Base-by-base conservation (phyloP, 2,329 filamentous ascomycete species). In the Karstenula rhodostoma region DNA sequence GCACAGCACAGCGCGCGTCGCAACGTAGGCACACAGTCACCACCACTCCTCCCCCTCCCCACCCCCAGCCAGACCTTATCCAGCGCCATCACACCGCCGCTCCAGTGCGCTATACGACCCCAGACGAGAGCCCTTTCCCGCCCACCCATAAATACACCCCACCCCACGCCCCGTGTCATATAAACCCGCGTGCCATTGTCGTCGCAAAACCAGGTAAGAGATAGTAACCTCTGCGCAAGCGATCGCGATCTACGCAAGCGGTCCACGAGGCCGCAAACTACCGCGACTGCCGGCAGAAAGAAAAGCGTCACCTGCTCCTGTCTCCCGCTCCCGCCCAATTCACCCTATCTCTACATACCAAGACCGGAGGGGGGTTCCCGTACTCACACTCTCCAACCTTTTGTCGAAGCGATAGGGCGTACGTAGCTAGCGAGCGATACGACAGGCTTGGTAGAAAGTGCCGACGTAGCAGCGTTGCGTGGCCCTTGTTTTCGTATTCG, bases 211-310 rank as follows among this genome's bases (percentile, higher is more conserved):
- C 52, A 37, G 29, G 52, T 42, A 33, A 13, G 32, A 37, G 47
- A n/a, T 35, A 37, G 52, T 35, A 37, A 10, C 2, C 19, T 35
- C 35, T 25, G 52, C 52, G 52, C 42, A 46, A 55, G 40, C 52
- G 52, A 47, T 7, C 17, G 29, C 49, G 57, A 59, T 59, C 57
- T 47, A 15, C 50, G 33, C 57, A 48, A 58, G 56, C 56, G 46
- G 29, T n/a, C 57, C 57, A 59, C 57, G 57, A 59, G 49, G 57
- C 44, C 43, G 4, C 27, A 48, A 50, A 48, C 49, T 46, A 55
- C 47, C 56, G 56, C 52, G 42, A n/a, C 42, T 55, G 42, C 52
- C 52, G 52, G 52, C 27, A 54, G 37, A 46, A 32, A 10, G 7
- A n/a, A 33, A 8, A 44, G 15, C 29, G 42, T 55, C 42, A 55